These are phyloP conservation scores for Jimgerdemannia lactiflua DNA, from an alignment of 192 early-diverging fungal genomes.

Conservation along the genomic window DNA sequence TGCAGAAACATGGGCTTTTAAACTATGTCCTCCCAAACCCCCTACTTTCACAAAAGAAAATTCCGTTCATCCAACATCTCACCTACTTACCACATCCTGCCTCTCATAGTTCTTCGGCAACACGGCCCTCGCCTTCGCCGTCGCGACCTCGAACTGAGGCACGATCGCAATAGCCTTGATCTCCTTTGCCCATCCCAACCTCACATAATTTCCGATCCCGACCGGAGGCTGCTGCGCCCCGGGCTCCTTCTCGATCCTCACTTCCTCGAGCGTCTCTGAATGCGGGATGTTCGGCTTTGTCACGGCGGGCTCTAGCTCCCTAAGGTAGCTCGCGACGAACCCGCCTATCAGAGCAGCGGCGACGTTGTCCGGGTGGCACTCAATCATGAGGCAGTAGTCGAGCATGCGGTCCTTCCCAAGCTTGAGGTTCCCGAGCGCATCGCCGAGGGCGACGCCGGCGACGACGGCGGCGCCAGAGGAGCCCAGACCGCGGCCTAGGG, in stretches of 20 bases:
- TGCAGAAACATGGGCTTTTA: not conserved
- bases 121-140: conserved; percentile 86
- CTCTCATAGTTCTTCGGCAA: conserved; percentile 75
- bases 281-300: conserved; percentile 38
- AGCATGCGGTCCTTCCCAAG: conserved; percentile 78
- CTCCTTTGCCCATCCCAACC: conserved; percentile 61
- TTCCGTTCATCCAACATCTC: not conserved
- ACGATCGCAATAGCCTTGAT: conserved; percentile 77
- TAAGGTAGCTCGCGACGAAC: conserved; percentile 85
- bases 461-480: conserved; percentile 96
- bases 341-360: conserved; percentile 93
- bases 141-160: conserved; percentile 92
- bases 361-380: conserved; percentile 98
- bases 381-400: conserved; percentile 89
- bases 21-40: too few relatives aligned
- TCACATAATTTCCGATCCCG: conserved; percentile 68
- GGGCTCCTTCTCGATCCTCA: conserved; percentile 14
- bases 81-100: conserved; percentile 70
- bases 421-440: conserved; percentile 65
- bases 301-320: conserved; percentile 49
- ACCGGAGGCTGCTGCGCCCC: conserved; percentile 50
- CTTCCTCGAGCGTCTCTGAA: conserved; percentile 40
- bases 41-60: not conserved
- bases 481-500: conserved; percentile 95
- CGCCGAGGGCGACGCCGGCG: conserved; percentile 84